Base-by-base conservation (phyloP, 116 monocot genomes). In the Papilionanthe hybrid region DNA sequence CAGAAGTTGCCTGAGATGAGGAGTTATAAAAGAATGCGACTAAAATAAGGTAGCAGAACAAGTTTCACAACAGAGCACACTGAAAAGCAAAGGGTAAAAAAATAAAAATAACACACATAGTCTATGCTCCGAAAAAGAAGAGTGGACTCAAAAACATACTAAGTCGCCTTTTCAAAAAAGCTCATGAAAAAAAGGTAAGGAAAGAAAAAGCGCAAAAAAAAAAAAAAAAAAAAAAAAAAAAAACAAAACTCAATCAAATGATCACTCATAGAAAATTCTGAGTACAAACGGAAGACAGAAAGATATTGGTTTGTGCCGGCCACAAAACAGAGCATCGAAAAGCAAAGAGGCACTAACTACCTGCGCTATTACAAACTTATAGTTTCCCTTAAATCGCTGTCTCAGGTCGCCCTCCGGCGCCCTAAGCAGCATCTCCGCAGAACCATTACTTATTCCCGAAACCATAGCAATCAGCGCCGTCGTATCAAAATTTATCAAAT, bases 381-480 rank as follows among this genome's bases (percentile, higher is more conserved):
- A 99, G 85, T 99, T 99, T 48, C 87, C 75, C 80, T 99, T 99
- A 77, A 92, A 99, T 76, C 84, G 83, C 68, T 37, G 63, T 41
- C 81, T 85, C 81, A 86, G 78, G 55, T 89, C 87, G 7, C 18
- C 80, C 79, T 94, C 84, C 0, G 87, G 78, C 9, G 66, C 65
- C 29, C 86, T 79, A 15, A 93, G 78, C 76, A 94, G 60, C 73
- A 48, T 71, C 55, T 84, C 82, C 19, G 84, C 78, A 30, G 79
- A 82, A 1, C 91, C 93, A 75, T 99, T 99, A 72, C 98, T 99
- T 25, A 99, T 99, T 25, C 98, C 95, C 0, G 98, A 99, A 11
- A 99, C 92, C 45, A 93, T 83, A 0, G 98, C 98, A 69, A 99
- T 80, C 87, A 99, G 78, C 11, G 93, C 98, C 0, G 98, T 99